Evolutionary conservation across 805 yeast genomes (phyloP), one percentile per base, ranked within the genome.

Genomic region (Candida tammaniensis): DNA sequence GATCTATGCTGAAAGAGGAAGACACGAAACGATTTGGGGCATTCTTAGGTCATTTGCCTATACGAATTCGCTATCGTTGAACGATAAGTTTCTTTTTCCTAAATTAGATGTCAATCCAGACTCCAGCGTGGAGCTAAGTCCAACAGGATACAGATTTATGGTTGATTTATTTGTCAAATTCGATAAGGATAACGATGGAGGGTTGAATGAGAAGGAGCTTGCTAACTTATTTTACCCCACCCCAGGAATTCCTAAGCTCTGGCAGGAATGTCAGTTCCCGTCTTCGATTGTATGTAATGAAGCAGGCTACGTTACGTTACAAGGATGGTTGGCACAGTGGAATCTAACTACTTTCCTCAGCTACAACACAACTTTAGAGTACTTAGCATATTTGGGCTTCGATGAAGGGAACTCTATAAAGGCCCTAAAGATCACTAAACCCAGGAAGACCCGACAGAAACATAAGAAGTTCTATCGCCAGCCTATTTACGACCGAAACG

Each of bases 311-410:
- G 88, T 93, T 4, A 87, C 98, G 0, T 59, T 93, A 17, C 98
- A 94, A 61, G 98, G 99, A 3, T 93, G 99, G 99, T 62, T 93
- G 24, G 98, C 98, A 0, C 98, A 91, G 51, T 93, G 99, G 99
- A 82, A 91, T 48, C 84, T 93, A 85, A 87, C 96, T 0, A 91
- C 98, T 0, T 88, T 78, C 46, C 63, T 93, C 19, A 95, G 89
- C 48, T 78, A 84, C 52, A 78, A 74, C 47, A 82, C 87, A 1
- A 88, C 98, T 0, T 70, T 93, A 32, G 94, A 87, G 32, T 93
- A 91, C 50, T 61, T 93, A 42, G 95, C 94, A 0, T 86, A 86
- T 61, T 70, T 93, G 36, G 99, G 98, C 0, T 91, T 83, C 52
- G 95, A 86, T 41, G 74, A 67, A 50, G 63, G 61, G 43, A 39